phyloP scores from a whole-genome alignment of 1,284 basidiomycete genomes.

The Grifola frondosa region DNA sequence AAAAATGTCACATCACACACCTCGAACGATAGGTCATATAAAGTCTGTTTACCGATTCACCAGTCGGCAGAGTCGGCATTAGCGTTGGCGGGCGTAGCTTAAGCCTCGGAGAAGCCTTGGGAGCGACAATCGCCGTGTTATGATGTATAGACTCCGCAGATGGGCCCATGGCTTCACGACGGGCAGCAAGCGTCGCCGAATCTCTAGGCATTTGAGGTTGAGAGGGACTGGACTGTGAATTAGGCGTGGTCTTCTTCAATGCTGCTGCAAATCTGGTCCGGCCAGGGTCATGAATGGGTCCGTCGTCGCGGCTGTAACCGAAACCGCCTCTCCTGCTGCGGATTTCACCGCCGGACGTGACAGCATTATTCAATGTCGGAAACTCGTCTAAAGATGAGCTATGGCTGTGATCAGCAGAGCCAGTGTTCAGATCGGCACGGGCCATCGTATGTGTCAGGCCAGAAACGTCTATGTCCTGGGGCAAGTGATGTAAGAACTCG shows the following conservation, averaged over 20 bases:
- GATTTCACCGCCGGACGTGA: constrained; percentile 39
- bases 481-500: constrained; percentile 89
- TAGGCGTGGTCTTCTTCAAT: constrained; percentile 63
- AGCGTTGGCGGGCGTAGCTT: constrained; percentile 81
- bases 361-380: constrained; percentile 61
- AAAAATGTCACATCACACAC: constrained; percentile 5
- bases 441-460: constrained; percentile 70
- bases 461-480: constrained; percentile 73
- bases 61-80: constrained; percentile 86
- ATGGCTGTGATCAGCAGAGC: constrained; percentile 35
- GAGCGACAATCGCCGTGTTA: constrained; percentile 71
- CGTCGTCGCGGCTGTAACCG: constrained; percentile 41
- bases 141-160: constrained; percentile 63
- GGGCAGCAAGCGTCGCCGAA: constrained; percentile 41
- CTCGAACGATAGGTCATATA: constrained; percentile 86
- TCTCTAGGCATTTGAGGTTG: constrained; percentile 34
- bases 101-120: constrained; percentile 80
- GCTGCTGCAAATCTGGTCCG: constrained; percentile 83
- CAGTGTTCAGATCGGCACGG: constrained; percentile 59
- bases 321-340: constrained; percentile 42
- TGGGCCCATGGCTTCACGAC: constrained; percentile 55
- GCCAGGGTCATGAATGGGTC: constrained; percentile 64
- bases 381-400: constrained; percentile 79
- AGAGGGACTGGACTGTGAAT: constrained; percentile 21
- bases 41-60: constrained; percentile 72